phyloP scores from a whole-genome alignment of 257 asterid genomes.

The Misopates orontium region DNA sequence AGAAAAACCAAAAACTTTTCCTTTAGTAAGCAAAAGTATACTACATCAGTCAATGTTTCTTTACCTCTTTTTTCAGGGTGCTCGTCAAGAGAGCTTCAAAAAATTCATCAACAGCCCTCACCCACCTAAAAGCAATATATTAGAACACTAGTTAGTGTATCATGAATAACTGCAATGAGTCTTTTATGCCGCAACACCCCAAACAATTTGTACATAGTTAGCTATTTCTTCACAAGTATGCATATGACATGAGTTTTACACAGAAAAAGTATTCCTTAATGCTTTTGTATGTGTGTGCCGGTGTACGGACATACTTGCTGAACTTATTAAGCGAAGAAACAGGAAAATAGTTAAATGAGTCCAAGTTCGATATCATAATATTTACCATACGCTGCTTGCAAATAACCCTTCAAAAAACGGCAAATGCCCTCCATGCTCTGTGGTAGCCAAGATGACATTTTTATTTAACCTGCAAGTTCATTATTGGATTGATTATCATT shows the following conservation, averaged over 20 bases:
- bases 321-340: neutral
- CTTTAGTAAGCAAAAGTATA: neutral
- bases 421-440: constrained; percentile 72
- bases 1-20: no score
- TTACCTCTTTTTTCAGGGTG: constrained; percentile 42
- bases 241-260: neutral
- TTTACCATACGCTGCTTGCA: constrained; percentile 60
- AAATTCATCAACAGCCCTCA: constrained; percentile 71
- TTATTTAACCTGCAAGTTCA: constrained; percentile 46
- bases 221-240: no score
- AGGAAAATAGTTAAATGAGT: no score
- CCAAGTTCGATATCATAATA: neutral
- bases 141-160: neutral
- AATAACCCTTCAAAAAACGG: constrained; percentile 68
- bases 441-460: constrained; percentile 62
- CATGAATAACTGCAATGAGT: neutral
- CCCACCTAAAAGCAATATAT: constrained; percentile 59
- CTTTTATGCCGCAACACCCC: neutral
- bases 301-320: neutral
- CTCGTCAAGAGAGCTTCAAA: constrained; percentile 45
- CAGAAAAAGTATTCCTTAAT: no score
- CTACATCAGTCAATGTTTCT: neutral
- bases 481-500: neutral
- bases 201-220: neutral
- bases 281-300: neutral